Evolutionary conservation across 495 filamentous ascomycete species (phyloP).

Genomic region (Evernia prunastri): DNA sequence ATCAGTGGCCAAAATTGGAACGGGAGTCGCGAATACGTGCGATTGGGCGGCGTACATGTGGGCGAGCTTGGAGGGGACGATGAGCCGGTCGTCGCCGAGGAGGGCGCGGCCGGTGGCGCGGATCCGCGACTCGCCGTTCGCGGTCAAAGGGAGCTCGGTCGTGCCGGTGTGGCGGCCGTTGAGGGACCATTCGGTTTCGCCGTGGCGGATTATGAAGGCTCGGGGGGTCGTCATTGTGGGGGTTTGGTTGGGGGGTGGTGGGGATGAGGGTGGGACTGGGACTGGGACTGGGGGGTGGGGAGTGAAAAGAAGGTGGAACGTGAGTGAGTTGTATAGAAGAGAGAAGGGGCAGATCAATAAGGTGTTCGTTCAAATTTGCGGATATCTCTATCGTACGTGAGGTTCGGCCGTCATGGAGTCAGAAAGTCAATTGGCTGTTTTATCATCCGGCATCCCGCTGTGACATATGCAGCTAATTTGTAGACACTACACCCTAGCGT

Average conservation of each 20-base stretch:
- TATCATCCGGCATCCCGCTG: conserved; percentile 11
- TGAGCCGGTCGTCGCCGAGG: conserved; percentile 76
- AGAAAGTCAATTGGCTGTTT: conserved; percentile 3
- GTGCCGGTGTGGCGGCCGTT: conserved; percentile 85
- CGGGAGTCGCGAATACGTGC: too few species aligned
- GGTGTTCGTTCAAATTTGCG: too few species aligned
- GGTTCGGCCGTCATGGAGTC: conserved; percentile 12
- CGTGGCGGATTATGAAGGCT: conserved; percentile 89
- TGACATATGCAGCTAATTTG: conserved; percentile 10
- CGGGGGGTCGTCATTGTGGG: conserved; percentile 57
- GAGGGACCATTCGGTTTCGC: conserved; percentile 96
- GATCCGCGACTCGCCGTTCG: conserved; percentile 80
- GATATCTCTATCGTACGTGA: neutral
- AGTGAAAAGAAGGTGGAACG: neutral
- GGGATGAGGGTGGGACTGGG: neutral
- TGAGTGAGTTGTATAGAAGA: too few species aligned
- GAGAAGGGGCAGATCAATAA: neutral
- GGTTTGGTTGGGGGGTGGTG: neutral
- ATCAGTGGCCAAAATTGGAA: too few species aligned
- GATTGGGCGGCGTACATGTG: conserved; percentile 58
- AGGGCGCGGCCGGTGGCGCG: conserved; percentile 74
- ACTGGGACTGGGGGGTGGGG: too few species aligned
- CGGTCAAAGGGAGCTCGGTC: conserved; percentile 79
- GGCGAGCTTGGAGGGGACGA: conserved; percentile 73
- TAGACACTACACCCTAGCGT: too few species aligned